Base-by-base conservation (phyloP, 495 filamentous ascomycete genomes). In the Patellaria atrata region DNA sequence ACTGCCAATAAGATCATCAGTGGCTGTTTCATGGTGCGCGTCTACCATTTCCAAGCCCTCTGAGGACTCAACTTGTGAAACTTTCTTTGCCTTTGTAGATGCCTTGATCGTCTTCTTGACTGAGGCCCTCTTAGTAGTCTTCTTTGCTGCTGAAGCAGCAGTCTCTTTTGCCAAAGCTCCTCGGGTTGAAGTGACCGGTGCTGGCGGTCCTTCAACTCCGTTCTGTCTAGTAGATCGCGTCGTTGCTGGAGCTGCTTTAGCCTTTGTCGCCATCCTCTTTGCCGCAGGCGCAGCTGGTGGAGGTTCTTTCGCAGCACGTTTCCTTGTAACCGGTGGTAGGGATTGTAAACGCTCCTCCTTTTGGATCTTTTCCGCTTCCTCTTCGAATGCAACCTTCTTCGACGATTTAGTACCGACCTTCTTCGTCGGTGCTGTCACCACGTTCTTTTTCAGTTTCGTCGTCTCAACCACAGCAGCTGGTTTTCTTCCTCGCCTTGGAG, bases 241-340 rank as follows among this genome's bases (percentile, higher is more conserved):
- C n/a, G n/a, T n/a, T n/a, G n/a, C n/a, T n/a, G n/a, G n/a, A n/a
- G 6, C 1, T 15, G 32, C 32, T 19, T 34, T 34, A 9, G 32
- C 17, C 3, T 11, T 34, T 22, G 32, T 22, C n/a, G 32, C 19
- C 13, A 22, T 15, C 12, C 16, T 33, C 17, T 22, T 33, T n/a
- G 31, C 31, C 3, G 17, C n/a, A n/a, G n/a, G n/a, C n/a, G n/a
- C n/a, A n/a, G 6, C 1, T 15, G 32, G 20, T 19, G 22, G 22
- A 9, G 32, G 10, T 3, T 11, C 25, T 22, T 20, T 22, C n/a
- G 32, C 19, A 23, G 32, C 19, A 9, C 16, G 21, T 14, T 22
- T 33, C 14, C 18, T 22, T 3, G 17, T 18, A 7, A 11, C 11
- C 4, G 14, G 31, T 16, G 16, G 16, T 31, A 18, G 9, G 3